Evolutionary conservation across 257 asterid genomes (phyloP), one percentile per base, ranked within the genome.

Genomic region (Solanum stenotomum): DNA sequence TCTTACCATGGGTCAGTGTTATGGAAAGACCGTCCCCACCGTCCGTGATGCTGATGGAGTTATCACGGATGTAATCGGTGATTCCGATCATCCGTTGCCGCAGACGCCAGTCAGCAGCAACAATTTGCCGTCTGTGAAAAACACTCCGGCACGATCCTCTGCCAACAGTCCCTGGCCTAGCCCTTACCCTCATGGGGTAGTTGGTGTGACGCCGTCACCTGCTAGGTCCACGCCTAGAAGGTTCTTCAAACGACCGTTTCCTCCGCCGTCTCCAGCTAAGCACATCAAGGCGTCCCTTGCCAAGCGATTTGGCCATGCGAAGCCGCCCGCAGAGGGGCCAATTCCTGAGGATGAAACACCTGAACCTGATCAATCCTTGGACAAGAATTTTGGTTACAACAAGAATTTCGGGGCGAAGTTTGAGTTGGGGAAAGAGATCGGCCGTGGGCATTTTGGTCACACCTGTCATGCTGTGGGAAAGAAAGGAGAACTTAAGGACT

Each of bases 261-360:
- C 98, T 4, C 98, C 99, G 20, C 99, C 99, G 1, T 96, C 99
- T 2, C 99, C 99, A 40, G 99, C 99, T 37, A 96, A 95, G 95
- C 99, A 96, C 87, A 96, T 96, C 85, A 93, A 96, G 92, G 98
- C 98, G 27, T 96, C 98, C 20, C 94, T 96, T 22, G 91, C 90
- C 3, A 91, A 98, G 89, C 92, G 95, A 89, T 91, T 95, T 88
- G 96, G 99, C 63, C 93, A 87, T 25, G 93, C 94, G 89, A 95
- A 91, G 94, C 89, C 96, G 79, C 91, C 94, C 18, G 85, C 94
- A 0, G 94, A 95, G 87, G 98, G 99, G 7, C 89, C 99, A 71
- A 96, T 95, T 89, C 99, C 97, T 5, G 95, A 93, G 92, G 96
- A 96, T 88, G 94, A 86, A 25, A 91, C 93, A 18, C 86, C 94